A percentile compares a stretch with the other conserved stretches of the same genome.
These are phyloP conservation scores for Torulaspora gathmanii DNA, from an alignment of 805 yeast species.

Conservation along the genomic window DNA sequence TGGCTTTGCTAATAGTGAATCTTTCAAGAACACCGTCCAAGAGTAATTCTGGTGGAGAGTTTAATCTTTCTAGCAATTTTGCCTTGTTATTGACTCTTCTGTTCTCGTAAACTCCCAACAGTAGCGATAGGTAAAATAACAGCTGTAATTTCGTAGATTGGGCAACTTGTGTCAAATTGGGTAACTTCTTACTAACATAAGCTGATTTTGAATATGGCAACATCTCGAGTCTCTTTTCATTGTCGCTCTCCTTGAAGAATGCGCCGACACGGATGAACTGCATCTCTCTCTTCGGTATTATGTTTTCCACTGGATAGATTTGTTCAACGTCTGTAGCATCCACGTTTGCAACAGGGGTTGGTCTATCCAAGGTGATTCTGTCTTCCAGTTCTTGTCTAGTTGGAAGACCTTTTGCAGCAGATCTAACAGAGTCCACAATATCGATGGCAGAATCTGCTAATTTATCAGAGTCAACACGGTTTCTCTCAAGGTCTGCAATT, in stretches of 20 bases:
- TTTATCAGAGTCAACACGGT: slow-evolving; percentile 79
- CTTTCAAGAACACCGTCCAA: slow-evolving; percentile 66
- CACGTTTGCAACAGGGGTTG: slow-evolving; percentile 71
- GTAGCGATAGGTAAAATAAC: slow-evolving; percentile 72
- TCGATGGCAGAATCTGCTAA: slow-evolving; percentile 70
- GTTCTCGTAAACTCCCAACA: slow-evolving; percentile 74
- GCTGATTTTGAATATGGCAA: slow-evolving; percentile 61
- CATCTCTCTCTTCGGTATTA: slow-evolving; percentile 67
- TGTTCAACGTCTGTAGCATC: slow-evolving; percentile 83
- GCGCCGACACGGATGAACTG: slow-evolving; percentile 57
- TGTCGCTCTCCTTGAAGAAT: slow-evolving; percentile 51
- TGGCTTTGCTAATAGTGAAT: slow-evolving; percentile 63
- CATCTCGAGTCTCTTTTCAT: slow-evolving; percentile 47
- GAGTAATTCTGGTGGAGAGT: slow-evolving; percentile 66
- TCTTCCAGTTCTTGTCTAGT: slow-evolving; percentile 57
- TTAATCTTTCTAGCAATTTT: slow-evolving; percentile 54
- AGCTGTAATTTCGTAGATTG: slow-evolving; percentile 59
- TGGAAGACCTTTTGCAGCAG: slow-evolving; percentile 69
- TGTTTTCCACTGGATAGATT: slow-evolving; percentile 65
- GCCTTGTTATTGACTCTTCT: slow-evolving; percentile 60
- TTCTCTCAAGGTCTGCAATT: slow-evolving; percentile 71
- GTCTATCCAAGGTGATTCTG: slow-evolving; percentile 61
- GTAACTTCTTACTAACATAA: slow-evolving; percentile 48
- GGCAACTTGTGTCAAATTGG: slow-evolving; percentile 39
- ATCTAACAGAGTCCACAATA: slow-evolving; percentile 73